phyloP scores from a whole-genome alignment of 2,329 filamentous ascomycete species.

The Botrytis byssoidea region DNA sequence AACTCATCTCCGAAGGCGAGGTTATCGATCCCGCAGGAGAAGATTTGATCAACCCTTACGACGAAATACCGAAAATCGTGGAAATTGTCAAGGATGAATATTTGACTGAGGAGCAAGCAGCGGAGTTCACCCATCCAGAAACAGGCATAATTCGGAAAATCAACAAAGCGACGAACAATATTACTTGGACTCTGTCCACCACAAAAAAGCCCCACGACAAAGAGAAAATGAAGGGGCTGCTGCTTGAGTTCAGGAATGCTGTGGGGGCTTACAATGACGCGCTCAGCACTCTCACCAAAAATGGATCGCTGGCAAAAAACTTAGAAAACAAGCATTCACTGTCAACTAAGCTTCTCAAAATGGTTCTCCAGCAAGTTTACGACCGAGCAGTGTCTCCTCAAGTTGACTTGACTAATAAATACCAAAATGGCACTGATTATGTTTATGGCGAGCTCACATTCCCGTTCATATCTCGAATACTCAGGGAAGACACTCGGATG shows the following conservation, averaged over 20 bases:
- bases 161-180: slow-evolving; percentile 57
- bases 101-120: slow-evolving; percentile 66
- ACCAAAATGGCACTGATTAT: slow-evolving; percentile 87
- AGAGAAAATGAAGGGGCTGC: slow-evolving; percentile 57
- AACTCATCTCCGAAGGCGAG: slow-evolving; percentile 75
- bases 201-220: slow-evolving; percentile 53
- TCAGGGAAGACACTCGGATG: slow-evolving; percentile 67
- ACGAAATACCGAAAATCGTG: slow-evolving; percentile 70
- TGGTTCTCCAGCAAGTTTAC: slow-evolving; percentile 85
- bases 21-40: slow-evolving; percentile 75
- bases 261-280: slow-evolving; percentile 75
- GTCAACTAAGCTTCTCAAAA: slow-evolving; percentile 69
- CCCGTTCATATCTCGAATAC: slow-evolving; percentile 78
- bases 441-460: slow-evolving; percentile 92
- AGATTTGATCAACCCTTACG: slow-evolving; percentile 74
- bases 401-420: slow-evolving; percentile 78
- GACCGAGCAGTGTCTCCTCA: slow-evolving; percentile 87
- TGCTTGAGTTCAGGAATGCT: slow-evolving; percentile 68
- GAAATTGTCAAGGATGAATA: slow-evolving; percentile 72
- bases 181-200: slow-evolving; percentile 10
- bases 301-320: slow-evolving; percentile 70
- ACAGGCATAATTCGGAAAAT: slow-evolving; percentile 75
- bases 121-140: slow-evolving; percentile 67
- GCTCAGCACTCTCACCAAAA: slow-evolving; percentile 62
- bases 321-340: slow-evolving; percentile 68